Conservation (phyloP, 306 rosid genomes). For the Dryas octopetala region DNA sequence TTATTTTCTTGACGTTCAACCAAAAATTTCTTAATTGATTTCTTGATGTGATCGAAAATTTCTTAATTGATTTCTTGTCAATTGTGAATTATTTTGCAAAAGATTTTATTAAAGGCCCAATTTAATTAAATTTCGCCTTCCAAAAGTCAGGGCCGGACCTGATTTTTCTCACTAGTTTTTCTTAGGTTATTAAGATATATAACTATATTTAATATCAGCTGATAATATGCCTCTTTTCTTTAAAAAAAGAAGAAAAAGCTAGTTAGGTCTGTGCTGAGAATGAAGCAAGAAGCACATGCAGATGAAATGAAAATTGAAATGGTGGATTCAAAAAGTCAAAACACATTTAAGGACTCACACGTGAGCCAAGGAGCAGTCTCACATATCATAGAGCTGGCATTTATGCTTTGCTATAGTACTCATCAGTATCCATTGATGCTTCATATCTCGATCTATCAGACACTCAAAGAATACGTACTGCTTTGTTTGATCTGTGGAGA, state of each 20-base stretch:
- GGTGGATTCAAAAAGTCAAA: constrained; percentile 71
- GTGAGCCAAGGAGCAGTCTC: constrained; percentile 51
- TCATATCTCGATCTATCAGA: not conserved
- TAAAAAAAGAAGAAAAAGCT: not conserved
- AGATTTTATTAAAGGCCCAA: too few relatives aligned
- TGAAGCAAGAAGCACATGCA: constrained; percentile 61
- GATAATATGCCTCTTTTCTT: too few relatives aligned
- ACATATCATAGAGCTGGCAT: constrained; percentile 51
- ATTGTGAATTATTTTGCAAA: too few relatives aligned
- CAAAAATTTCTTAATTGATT: too few relatives aligned
- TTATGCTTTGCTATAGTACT: constrained; percentile 4
- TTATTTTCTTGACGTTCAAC: too few relatives aligned
- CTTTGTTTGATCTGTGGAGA: not conserved
- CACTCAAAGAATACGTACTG: not conserved
- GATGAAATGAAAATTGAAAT: constrained; percentile 41
- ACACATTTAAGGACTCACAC: constrained; percentile 75
- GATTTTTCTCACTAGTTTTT: not conserved
- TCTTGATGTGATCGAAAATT: too few relatives aligned
- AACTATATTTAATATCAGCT: too few relatives aligned
- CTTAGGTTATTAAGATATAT: constrained; percentile 26
- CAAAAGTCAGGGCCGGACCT: too few relatives aligned
- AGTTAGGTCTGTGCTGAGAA: constrained; percentile 16
- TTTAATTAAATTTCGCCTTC: too few relatives aligned
- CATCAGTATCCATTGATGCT: constrained; percentile 22
- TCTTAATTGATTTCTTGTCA: too few relatives aligned